Evolutionary conservation across 1,284 basidiomycete genomes (phyloP).

Genomic region (Earliella scabrosa): DNA sequence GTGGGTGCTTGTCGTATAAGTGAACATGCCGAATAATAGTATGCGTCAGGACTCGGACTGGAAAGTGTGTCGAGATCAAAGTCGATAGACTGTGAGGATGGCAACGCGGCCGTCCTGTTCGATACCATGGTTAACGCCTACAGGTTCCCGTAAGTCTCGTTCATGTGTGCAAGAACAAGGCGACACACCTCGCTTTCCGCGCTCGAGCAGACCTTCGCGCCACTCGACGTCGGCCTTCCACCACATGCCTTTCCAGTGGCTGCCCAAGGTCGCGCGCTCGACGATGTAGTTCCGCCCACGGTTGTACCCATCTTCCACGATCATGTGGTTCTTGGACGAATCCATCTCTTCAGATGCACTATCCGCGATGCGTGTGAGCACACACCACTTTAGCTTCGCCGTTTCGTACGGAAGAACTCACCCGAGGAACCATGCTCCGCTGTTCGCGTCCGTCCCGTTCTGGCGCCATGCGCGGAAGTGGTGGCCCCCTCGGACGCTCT

Average conservation of each 20-base stretch:
- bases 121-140: slow-evolving; percentile 81
- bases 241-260: slow-evolving; percentile 61
- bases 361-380: slow-evolving; percentile 3
- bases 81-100: slow-evolving; percentile 65
- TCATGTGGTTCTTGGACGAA: slow-evolving; percentile 69
- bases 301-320: slow-evolving; percentile 78
- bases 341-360: slow-evolving; percentile 79
- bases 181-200: slow-evolving; percentile 64
- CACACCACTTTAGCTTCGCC: background rate
- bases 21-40: background rate
- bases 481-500: slow-evolving; percentile 50
- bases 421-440: slow-evolving; percentile 53
- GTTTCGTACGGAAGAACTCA: slow-evolving; percentile 26
- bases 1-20: background rate
- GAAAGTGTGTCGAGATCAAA: slow-evolving; percentile 28
- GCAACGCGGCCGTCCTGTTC: slow-evolving; percentile 81
- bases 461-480: slow-evolving; percentile 54
- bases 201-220: slow-evolving; percentile 65
- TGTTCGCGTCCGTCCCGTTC: slow-evolving; percentile 47
- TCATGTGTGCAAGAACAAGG: slow-evolving; percentile 1
- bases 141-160: background rate
- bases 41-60: background rate
- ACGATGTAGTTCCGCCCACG: slow-evolving; percentile 78
- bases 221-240: slow-evolving; percentile 79
- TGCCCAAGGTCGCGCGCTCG: slow-evolving; percentile 61